Conservation (phyloP, 257 asterid species). For the Nicotiana knightiana region DNA sequence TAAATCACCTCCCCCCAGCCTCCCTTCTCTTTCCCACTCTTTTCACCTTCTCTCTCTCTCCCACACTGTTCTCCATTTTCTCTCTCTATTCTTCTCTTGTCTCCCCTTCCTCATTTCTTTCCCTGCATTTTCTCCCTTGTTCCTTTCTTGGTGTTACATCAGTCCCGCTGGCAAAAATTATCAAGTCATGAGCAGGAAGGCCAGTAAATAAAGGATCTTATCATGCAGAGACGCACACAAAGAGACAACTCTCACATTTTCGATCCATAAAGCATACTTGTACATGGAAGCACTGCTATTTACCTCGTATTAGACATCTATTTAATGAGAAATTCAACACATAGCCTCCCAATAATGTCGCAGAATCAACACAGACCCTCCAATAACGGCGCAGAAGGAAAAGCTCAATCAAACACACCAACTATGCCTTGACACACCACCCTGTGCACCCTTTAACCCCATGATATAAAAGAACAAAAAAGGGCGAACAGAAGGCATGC, state of each 20-base stretch:
- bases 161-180: neutral
- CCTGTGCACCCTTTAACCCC: neutral
- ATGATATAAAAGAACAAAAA: neutral
- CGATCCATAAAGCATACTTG: neutral
- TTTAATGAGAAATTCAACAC: neutral
- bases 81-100: neutral
- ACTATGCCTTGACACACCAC: conserved; percentile 2
- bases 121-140: neutral
- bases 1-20: neutral
- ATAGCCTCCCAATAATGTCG: neutral
- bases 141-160: neutral
- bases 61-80: neutral
- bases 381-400: neutral
- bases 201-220: neutral
- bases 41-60: neutral
- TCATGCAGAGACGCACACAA: neutral
- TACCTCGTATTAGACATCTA: neutral
- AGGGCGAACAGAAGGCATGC: neutral
- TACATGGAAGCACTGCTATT: neutral
- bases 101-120: neutral
- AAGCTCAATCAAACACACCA: neutral
- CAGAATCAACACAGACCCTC: neutral
- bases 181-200: neutral
- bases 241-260: neutral
- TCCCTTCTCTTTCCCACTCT: neutral